Conservation (phyloP, 345 rosid genomes). For the Stellera chamaejasme region DNA sequence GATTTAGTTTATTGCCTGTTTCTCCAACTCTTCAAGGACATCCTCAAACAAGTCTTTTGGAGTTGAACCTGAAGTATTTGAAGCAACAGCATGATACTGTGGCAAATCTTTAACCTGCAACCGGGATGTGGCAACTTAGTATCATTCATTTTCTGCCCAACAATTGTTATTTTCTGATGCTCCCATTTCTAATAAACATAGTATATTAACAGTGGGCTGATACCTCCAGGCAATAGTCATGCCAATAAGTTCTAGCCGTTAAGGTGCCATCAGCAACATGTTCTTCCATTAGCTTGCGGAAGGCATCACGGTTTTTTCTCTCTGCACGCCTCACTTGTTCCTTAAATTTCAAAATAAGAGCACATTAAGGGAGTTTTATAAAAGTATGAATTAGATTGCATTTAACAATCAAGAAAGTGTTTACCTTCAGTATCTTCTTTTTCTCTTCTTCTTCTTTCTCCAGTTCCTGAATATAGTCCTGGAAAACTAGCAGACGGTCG, state of each 20-base stretch:
- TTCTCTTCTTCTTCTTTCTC: constrained; percentile 91
- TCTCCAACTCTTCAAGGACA: constrained; percentile 71
- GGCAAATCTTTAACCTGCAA: constrained; percentile 72
- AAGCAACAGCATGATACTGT: constrained; percentile 84
- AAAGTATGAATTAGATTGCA: constrained; percentile 1
- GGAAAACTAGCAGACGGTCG: constrained; percentile 74
- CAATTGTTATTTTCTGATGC: background rate
- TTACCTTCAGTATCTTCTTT: constrained; percentile 85
- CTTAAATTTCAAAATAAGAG: constrained; percentile 30
- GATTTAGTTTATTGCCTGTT: constrained; percentile 39
- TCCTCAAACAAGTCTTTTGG: constrained; percentile 97
- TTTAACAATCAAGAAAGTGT: constrained; percentile 11
- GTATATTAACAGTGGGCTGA: constrained; percentile 9
- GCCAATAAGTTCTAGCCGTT: constrained; percentile 84
- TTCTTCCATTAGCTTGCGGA: constrained; percentile 72
- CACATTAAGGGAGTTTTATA: constrained; percentile 2
- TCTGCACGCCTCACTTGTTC: constrained; percentile 82
- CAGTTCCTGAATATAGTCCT: constrained; percentile 85
- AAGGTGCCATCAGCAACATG: constrained; percentile 66
- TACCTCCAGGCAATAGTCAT: constrained; percentile 83
- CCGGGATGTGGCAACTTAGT: constrained; percentile 9
- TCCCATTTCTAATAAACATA: constrained; percentile 1
- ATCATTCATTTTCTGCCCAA: constrained; percentile 2
- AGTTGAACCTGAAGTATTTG: constrained; percentile 78
- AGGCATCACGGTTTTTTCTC: constrained; percentile 88